Percentiles rank a stretch among this genome's conserved stretches.
These are phyloP conservation scores for Termitomyces titanicus DNA, from an alignment of 768 basidiomycete species.

Conservation along the genomic window DNA sequence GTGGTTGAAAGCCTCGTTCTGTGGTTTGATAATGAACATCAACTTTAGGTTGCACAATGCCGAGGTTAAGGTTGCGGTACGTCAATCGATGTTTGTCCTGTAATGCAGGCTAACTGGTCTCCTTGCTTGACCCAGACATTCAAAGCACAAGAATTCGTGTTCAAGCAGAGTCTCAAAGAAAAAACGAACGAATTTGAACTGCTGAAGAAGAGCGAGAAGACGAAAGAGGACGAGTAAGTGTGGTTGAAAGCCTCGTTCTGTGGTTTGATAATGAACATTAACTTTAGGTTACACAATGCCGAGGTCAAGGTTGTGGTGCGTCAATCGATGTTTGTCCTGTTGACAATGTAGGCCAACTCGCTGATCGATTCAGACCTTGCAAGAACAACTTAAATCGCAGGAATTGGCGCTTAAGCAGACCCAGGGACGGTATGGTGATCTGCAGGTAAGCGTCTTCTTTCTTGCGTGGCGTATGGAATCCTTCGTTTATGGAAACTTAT, in stretches of 20 bases:
- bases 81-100: not conserved
- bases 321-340: not conserved
- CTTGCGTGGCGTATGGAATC: not conserved
- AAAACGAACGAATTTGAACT: not conserved
- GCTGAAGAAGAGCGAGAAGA: not conserved
- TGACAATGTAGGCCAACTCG: not conserved
- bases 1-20: not conserved
- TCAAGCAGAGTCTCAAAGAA: constrained; percentile 25
- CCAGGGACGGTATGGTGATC: constrained; percentile 27
- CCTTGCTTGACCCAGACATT: no score
- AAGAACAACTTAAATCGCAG: no score
- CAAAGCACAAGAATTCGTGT: constrained; percentile 40
- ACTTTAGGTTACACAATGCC: not conserved
- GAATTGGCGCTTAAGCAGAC: constrained; percentile 35
- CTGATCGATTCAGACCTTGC: no score
- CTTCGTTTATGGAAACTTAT: constrained; percentile 4
- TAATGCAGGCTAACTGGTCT: not conserved
- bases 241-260: not conserved
- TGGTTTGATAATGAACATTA: not conserved
- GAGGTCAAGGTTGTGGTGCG: not conserved
- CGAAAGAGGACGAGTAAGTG: not conserved
- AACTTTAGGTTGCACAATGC: not conserved
- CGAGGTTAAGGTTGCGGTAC: not conserved
- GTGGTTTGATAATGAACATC: not conserved
- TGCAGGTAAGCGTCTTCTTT: constrained; percentile 6